Base-by-base conservation (phyloP, 306 rosid species). In the Amphicarpaea edgeworthii region DNA sequence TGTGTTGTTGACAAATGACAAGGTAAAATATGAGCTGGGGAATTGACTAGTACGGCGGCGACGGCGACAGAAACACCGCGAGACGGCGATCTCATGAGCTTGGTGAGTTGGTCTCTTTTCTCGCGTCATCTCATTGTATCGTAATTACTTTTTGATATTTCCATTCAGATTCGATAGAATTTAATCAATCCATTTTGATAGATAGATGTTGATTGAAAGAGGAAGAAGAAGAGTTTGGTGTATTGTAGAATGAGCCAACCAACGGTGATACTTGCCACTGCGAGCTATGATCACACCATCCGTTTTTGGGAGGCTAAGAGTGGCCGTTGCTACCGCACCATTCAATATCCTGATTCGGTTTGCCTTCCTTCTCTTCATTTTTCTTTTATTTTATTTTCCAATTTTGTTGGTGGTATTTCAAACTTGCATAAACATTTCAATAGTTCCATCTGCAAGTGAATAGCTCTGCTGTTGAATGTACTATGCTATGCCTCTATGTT, bases 231-330 rank as follows among this genome's bases (percentile, higher is more conserved):
- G 23, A 57, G 15, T 37, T n/a, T n/a, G n/a, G n/a, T 67, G 68
- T 64, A 2, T 43, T 73, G 67, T 63, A 83, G 77, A 73, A 96
- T 96, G 99, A 87, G 83, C 79, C 99, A 92, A 78, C 97, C 96
- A 26, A 86, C 93, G 11, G 99, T 96, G 81, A 82, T 96, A 55
- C 98, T 96, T 68, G 98, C 99, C 16, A 96, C 99, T 20, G 97
- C 98, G 4, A 90, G 98, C 83, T 96, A 96, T 85, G 99, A 96
- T 84, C 99, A 90, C 86, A 88, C 97, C 38, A 90, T 96, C 86
- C 92, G 92, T 51, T 96, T 96, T 80, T 96, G 99, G 99, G 99
- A 96, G 79, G 98, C 99, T 67, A 96, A 92, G 83, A 86, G 98
- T 65, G 98, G 98, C 61, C 98, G 97, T n/a, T 96, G 99, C 83